phyloP scores from a whole-genome alignment of 2,329 filamentous ascomycete species.

The Talaromyces amestolkiae region DNA sequence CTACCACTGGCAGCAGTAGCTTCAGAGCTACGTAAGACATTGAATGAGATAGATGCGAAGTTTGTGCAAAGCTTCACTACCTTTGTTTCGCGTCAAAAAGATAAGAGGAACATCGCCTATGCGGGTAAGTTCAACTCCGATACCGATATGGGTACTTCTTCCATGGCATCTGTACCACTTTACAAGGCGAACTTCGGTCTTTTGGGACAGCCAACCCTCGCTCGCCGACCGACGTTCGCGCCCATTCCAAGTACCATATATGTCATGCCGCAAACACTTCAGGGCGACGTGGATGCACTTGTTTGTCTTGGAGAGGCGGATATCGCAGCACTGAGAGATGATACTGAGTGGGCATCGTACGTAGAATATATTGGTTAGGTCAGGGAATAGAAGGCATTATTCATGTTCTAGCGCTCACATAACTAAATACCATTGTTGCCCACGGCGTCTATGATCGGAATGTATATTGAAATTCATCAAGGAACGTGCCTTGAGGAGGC shows the following conservation, averaged over 20 bases:
- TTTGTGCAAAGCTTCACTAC: conserved; percentile 14
- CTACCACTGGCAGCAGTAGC: conserved; percentile 10
- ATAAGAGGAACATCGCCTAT: conserved; percentile 15
- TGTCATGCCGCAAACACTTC: conserved; percentile 20
- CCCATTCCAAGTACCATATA: conserved; percentile 19
- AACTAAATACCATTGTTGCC: background rate
- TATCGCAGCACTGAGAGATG: conserved; percentile 17
- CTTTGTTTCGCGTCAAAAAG: conserved; percentile 12
- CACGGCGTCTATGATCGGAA: background rate
- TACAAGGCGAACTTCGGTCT: conserved; percentile 20
- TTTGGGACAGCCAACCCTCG: conserved; percentile 22
- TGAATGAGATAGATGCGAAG: conserved; percentile 10
- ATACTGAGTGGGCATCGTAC: conserved; percentile 19
- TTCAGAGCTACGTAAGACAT: conserved; percentile 11
- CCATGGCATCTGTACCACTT: conserved; percentile 10
- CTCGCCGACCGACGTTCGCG: conserved; percentile 19
- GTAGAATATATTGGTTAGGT: conserved; percentile 21
- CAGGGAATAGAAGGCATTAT: background rate
- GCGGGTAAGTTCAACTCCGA: conserved; percentile 16
- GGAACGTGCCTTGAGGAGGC: background rate
- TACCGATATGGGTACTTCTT: conserved; percentile 17
- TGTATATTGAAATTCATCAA: background rate
- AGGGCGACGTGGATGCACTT: conserved; percentile 23
- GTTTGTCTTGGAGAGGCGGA: conserved; percentile 21
- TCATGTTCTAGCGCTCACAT: background rate